Percentiles rank a stretch among this genome's conserved stretches.
Evolutionary conservation across 352 stramenopile species (phyloP).

Genomic region (Phytophthora crassamura): DNA sequence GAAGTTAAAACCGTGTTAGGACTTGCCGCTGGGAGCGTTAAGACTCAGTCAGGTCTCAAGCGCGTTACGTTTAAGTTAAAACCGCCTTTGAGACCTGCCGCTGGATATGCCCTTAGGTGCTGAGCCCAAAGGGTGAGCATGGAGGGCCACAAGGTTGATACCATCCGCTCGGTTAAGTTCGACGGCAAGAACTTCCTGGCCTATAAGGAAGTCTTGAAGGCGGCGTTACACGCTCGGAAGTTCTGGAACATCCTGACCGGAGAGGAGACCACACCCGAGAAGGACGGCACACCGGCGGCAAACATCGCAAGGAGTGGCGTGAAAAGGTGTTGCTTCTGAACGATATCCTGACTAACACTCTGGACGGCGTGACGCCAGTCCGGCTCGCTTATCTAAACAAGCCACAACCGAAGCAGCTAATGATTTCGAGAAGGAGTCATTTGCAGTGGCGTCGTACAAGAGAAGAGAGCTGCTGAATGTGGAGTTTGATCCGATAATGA

Average conservation of each 20-base stretch:
- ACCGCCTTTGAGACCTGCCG: too few species aligned
- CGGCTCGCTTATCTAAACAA: slow-evolving; percentile 8
- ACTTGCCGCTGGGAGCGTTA: too few species aligned
- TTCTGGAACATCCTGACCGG: slow-evolving; percentile 29
- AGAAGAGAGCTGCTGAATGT: slow-evolving; percentile 8
- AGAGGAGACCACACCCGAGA: too few species aligned
- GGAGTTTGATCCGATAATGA: too few species aligned
- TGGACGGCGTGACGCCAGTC: slow-evolving; percentile 15
- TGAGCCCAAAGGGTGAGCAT: too few species aligned
- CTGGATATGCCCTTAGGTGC: too few species aligned
- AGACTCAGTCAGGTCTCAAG: too few species aligned
- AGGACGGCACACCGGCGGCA: background rate
- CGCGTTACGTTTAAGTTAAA: too few species aligned
- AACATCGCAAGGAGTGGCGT: slow-evolving; percentile 11
- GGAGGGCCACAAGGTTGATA: slow-evolving; percentile 12
- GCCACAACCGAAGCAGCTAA: too few species aligned
- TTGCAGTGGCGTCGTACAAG: too few species aligned
- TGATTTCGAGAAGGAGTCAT: too few species aligned
- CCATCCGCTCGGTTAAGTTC: slow-evolving; percentile 7
- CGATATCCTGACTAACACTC: slow-evolving; percentile 20
- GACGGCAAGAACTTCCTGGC: slow-evolving; percentile 20
- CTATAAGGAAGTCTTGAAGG: slow-evolving; percentile 21
- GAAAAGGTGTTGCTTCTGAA: slow-evolving; percentile 17
- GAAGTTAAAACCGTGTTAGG: too few species aligned
- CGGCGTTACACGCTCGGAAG: slow-evolving; percentile 2